Evolutionary conservation across 1,284 basidiomycete species (phyloP), one percentile per base, ranked within the genome.

Genomic region (Pseudozyma sp.): DNA sequence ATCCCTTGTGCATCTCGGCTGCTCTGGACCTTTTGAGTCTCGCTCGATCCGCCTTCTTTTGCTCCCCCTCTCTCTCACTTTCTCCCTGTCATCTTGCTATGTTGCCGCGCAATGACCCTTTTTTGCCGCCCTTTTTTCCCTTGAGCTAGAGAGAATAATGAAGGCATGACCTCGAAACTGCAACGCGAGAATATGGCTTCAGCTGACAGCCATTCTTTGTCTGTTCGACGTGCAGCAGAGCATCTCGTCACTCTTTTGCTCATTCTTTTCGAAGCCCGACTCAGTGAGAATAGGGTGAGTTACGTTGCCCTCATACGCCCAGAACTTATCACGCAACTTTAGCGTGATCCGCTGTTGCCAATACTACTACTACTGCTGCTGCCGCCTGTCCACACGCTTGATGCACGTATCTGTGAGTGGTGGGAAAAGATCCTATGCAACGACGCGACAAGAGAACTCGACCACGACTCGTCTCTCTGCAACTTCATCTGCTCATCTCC

Each of bases 1-100:
- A 51, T 59, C 50, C 57, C 50, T 43, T 52, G 51, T 48, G 39
- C 19, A 51, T 58, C 36, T 25, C n/a, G 18, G 16, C 47, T 6
- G 14, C 25, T 36, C 36, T 13, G 38, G n/a, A 21, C n/a, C 43
- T 19, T 31, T 31, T 31, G 25, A 3, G 25, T 31, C 25, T 31
- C 25, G 21, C 14, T 31, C 48, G 14, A 34, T 50, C 31, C 5
- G 19, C 25, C 25, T 31, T 31, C 25, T 31, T 31, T 31, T 31
- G 25, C 25, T 31, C 25, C 6, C 25, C 6, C 25, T 31, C 3
- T 31, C 18, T 14, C 34, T 36, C 13, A 4, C 48, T 50, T 8
- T 50, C 25, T 36, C 13, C 13, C 48, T 50, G 14, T 50, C 25
- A 12, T 18, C 21, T 36, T 50, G 31, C 31, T 31, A 6, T 31